phyloP scores from a whole-genome alignment of 108 stramenopile species.

The Aurantiochytrium sp. region DNA sequence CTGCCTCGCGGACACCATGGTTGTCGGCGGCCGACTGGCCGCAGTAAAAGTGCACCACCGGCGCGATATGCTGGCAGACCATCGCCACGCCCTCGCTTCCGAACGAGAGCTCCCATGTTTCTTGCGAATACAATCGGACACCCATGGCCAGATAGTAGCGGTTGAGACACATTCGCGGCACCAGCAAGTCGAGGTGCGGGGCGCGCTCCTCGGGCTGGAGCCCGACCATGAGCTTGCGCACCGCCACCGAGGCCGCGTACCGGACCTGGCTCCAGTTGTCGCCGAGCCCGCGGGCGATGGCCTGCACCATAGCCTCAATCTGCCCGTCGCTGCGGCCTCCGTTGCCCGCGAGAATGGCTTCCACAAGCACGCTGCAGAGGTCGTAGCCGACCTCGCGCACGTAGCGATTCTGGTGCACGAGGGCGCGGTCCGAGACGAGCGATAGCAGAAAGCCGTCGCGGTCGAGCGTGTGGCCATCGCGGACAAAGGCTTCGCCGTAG shows the following conservation, averaged over 20 bases:
- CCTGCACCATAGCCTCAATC: constrained; percentile 43
- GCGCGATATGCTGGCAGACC: constrained; percentile 72
- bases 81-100: constrained; percentile 64
- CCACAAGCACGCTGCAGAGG: constrained; percentile 43
- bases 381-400: constrained; percentile 40
- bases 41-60: constrained; percentile 82
- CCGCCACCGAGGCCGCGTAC: constrained; percentile 83
- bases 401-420: constrained; percentile 39
- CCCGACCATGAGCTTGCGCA: constrained; percentile 70
- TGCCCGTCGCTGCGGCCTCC: not conserved
- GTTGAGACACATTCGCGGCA: constrained; percentile 94
- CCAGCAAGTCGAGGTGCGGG: constrained; percentile 58
- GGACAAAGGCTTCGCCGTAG: constrained; percentile 45
- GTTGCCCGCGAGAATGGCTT: constrained; percentile 29
- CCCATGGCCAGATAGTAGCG: constrained; percentile 93
- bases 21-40: constrained; percentile 86
- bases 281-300: constrained; percentile 66
- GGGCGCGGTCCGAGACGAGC: constrained; percentile 16
- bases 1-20: constrained; percentile 89
- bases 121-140: constrained; percentile 85
- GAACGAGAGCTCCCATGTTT: constrained; percentile 82
- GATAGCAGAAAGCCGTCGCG: not conserved
- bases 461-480: constrained; percentile 44
- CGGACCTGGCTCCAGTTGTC: constrained; percentile 97
- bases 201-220: constrained; percentile 51